A percentile compares a stretch with the other conserved stretches of the same genome.
phyloP scores from a whole-genome alignment of 495 filamentous ascomycete species.

The Entonaema liquescens region DNA sequence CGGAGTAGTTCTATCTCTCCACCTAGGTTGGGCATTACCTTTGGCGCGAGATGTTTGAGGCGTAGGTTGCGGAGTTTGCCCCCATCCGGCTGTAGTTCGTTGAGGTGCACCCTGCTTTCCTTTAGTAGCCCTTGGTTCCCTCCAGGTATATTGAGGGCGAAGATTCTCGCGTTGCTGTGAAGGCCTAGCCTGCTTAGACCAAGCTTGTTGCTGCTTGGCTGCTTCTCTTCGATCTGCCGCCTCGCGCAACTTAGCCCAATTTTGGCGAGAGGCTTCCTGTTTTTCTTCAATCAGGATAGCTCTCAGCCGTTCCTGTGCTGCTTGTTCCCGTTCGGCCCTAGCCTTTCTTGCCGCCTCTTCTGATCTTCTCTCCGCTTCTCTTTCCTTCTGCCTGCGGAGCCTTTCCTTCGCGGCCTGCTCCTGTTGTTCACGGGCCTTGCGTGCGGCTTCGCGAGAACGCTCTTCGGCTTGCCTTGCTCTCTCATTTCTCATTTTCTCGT shows the following conservation, averaged over 20 bases:
- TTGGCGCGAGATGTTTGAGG: background rate
- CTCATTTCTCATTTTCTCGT: constrained; percentile 15
- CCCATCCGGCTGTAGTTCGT: background rate
- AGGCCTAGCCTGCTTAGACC: background rate
- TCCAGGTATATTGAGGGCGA: constrained; percentile 9
- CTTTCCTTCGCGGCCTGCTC: constrained; percentile 30
- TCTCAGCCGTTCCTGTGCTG: constrained; percentile 24
- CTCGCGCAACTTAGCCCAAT: constrained; percentile 29
- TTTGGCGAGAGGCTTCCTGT: constrained; percentile 16
- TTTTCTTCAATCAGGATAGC: constrained; percentile 26
- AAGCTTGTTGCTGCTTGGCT: background rate
- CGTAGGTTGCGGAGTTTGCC: background rate
- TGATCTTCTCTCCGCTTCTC: constrained; percentile 31
- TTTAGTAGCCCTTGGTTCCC: background rate
- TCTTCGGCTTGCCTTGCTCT: constrained; percentile 25
- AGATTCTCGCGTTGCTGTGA: background rate
- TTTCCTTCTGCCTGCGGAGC: constrained; percentile 12
- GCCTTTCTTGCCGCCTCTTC: constrained; percentile 22
- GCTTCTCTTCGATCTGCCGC: constrained; percentile 16
- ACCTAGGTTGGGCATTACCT: background rate
- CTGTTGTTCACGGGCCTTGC: constrained; percentile 25
- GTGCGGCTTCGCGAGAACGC: constrained; percentile 28
- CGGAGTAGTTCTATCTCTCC: background rate
- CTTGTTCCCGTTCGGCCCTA: constrained; percentile 29
- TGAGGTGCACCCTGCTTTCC: background rate